phyloP scores from a whole-genome alignment of 371 early-diverging fungal genomes.

The Choanephora cucurbitarum region DNA sequence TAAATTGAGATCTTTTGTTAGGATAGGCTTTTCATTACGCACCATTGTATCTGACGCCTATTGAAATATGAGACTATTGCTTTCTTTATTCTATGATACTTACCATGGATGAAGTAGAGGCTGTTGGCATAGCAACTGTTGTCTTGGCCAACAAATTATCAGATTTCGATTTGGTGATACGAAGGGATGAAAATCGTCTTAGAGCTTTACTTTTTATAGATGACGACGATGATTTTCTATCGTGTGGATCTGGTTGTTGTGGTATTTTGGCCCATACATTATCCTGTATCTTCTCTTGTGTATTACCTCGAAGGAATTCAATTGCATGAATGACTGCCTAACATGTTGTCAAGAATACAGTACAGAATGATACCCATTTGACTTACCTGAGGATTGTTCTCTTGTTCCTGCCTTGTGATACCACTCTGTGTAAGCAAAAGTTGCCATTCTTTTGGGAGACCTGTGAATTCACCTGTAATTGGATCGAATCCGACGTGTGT shows the following conservation, averaged over 20 bases:
- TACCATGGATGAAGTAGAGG: background rate
- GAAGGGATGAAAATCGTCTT: constrained; percentile 16
- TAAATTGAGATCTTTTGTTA: too few relatives aligned
- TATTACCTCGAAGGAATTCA: constrained; percentile 78
- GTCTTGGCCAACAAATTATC: background rate
- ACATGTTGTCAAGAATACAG: too few relatives aligned
- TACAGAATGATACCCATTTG: too few relatives aligned
- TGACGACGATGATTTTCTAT: background rate
- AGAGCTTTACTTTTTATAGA: constrained; percentile 12
- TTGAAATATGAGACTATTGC: background rate
- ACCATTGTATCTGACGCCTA: too few relatives aligned
- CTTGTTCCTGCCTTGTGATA: constrained; percentile 91
- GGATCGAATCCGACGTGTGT: constrained; percentile 90
- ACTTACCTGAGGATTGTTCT: constrained; percentile 81
- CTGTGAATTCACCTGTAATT: constrained; percentile 86
- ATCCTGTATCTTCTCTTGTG: constrained; percentile 41
- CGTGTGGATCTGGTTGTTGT: background rate
- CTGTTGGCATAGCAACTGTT: background rate
- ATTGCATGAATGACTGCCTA: constrained; percentile 92
- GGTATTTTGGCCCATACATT: constrained; percentile 86
- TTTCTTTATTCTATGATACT: background rate
- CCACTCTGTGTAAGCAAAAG: constrained; percentile 84
- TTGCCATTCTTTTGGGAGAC: constrained; percentile 92
- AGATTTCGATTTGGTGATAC: constrained; percentile 22
- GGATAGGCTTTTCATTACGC: background rate